Base-by-base conservation (phyloP, 2,329 filamentous ascomycete species). In the Bertia moriformis region DNA sequence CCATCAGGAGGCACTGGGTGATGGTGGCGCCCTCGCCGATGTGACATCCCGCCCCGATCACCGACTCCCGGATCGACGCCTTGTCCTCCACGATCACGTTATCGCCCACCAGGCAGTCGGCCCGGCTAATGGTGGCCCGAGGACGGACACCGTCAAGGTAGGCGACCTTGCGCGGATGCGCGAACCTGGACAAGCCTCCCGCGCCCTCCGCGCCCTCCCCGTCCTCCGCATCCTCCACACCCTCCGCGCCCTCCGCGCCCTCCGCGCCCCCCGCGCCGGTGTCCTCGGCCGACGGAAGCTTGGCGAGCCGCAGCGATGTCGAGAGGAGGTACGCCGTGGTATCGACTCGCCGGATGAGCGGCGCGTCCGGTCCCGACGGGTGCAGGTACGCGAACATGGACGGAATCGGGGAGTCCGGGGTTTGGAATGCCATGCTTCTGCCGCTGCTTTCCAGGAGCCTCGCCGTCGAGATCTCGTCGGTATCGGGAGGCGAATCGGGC, bases 21-120 rank as follows among this genome's bases (percentile, higher is more conserved):
- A 98, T 61, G 46, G 88, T 83, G 19, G 83, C 86, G n/a, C 87
- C 86, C 48, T 81, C 78, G 44, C 79, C 78, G 46, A 98, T 89
- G 49, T 83, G 80, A 55, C 86, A 93, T 49, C 85, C 86, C 3
- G 84, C 76, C 2, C 91, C 91, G 30, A 98, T 75, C 19, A 95
- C 85, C 27, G 71, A 82, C 58, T 94, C 86, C 57, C 94, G 95
- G 61, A 98, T 83, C n/a, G 87, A 82, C 18, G 77, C 80, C 55
- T 89, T 89, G 49, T 89, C 84, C 51, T 89, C 84, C 0, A 96
- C 78, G 1, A 78, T 86, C 30, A 93, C 86, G 51, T 95, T 95
- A 42, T 89, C 83, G 1, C 76, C 89, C 27, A 96, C 73, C 2
- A 96, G 68, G 46, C 77, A 84, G 61, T 95, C 89, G 37, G 74